phyloP scores from a whole-genome alignment of 129 eudicot genomes.

The Arctium minus region DNA sequence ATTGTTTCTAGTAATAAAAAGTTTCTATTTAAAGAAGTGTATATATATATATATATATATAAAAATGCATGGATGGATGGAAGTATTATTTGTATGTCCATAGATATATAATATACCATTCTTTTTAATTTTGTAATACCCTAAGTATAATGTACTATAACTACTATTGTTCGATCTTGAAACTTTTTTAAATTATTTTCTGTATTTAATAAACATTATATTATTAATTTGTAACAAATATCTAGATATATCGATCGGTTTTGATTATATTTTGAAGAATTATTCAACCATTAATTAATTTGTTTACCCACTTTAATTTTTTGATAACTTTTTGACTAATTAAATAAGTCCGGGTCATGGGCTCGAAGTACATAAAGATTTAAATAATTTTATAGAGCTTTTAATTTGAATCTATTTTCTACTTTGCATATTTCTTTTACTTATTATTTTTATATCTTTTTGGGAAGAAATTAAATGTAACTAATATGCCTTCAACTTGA shows the following conservation, averaged over 20 bases:
- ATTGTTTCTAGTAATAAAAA: no score
- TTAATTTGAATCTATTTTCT: slow-evolving; percentile 13
- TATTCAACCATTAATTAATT: neutral
- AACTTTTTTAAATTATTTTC: neutral
- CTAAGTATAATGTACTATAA: neutral
- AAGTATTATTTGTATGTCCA: no score
- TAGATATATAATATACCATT: neutral
- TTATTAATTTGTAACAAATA: neutral
- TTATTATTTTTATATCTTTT: slow-evolving; percentile 9
- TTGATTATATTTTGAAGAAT: neutral
- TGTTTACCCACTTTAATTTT: slow-evolving; percentile 1
- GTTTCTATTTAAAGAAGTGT: no score
- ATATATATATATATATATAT: no score
- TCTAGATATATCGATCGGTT: neutral
- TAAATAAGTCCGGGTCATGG: slow-evolving; percentile 33
- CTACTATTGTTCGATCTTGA: neutral
- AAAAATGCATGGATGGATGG: no score
- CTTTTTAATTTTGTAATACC: neutral
- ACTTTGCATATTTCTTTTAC: slow-evolving; percentile 11
- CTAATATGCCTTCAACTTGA: slow-evolving; percentile 1
- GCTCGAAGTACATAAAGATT: slow-evolving; percentile 46
- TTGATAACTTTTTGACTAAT: slow-evolving; percentile 21
- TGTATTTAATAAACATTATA: neutral
- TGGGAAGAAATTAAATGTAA: neutral
- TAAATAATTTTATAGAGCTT: slow-evolving; percentile 24